These are phyloP conservation scores for Aspergillus ochraceoroseus DNA, from an alignment of 2,329 filamentous ascomycete genomes.

Conservation along the genomic window DNA sequence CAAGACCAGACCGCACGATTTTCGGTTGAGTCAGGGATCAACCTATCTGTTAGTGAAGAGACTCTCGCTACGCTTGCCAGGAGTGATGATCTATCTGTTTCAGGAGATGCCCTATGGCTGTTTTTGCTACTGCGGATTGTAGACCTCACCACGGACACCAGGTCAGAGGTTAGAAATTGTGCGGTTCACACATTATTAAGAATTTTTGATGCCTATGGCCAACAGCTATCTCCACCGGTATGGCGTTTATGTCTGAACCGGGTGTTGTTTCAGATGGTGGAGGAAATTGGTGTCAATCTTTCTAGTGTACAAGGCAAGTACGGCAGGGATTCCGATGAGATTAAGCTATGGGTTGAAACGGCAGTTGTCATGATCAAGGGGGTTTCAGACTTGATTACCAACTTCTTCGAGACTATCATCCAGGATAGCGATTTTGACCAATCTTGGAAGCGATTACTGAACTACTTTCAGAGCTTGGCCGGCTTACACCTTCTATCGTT, in stretches of 20 bases:
- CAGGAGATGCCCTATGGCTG: constrained; percentile 40
- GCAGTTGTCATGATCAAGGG: constrained; percentile 69
- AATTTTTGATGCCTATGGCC: constrained; percentile 87
- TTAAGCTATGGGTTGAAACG: constrained; percentile 65
- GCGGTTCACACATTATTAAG: constrained; percentile 85
- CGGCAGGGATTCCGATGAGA: constrained; percentile 24
- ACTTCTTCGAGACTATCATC: constrained; percentile 69
- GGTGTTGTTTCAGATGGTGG: constrained; percentile 73
- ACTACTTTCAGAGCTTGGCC: constrained; percentile 61
- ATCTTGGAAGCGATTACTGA: constrained; percentile 71
- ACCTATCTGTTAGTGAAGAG: constrained; percentile 51
- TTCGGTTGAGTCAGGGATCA: constrained; percentile 36
- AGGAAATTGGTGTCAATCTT: constrained; percentile 58
- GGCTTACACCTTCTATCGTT: constrained; percentile 63
- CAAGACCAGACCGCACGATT: constrained; percentile 47
- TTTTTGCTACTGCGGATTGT: constrained; percentile 40
- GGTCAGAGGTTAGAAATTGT: constrained; percentile 47
- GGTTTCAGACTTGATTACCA: constrained; percentile 66
- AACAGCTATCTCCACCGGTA: constrained; percentile 68
- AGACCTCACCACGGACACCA: constrained; percentile 39
- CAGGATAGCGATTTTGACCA: constrained; percentile 61
- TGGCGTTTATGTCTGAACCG: constrained; percentile 80
- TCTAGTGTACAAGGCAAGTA: constrained; percentile 14
- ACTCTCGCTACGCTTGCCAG: constrained; percentile 56
- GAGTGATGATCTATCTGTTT: constrained; percentile 55